A percentile compares a stretch with the other conserved stretches of the same genome.
phyloP scores from a whole-genome alignment of 192 early-diverging fungal species.

The Radiomyces spectabilis region DNA sequence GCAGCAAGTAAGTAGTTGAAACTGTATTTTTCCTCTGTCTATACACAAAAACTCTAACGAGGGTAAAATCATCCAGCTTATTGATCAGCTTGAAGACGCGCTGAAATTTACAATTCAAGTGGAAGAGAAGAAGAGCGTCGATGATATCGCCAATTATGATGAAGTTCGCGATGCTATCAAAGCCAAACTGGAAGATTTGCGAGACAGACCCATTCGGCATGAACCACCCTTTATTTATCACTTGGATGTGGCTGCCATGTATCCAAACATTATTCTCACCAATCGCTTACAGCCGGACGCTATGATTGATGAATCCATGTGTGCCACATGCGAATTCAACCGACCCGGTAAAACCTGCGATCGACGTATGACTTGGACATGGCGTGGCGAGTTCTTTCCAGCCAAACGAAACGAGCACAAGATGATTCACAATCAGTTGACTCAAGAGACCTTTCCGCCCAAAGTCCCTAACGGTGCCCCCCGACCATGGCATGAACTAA shows the following conservation, averaged over 20 bases:
- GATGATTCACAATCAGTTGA: slow-evolving; percentile 86
- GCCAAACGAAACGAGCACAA: slow-evolving; percentile 82
- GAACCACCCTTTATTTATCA: slow-evolving; percentile 92
- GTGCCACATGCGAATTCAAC: slow-evolving; percentile 93
- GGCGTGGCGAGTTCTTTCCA: slow-evolving; percentile 95
- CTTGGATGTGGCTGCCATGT: slow-evolving; percentile 99
- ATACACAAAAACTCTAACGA: too few relatives aligned
- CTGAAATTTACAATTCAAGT: slow-evolving; percentile 83
- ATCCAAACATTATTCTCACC: slow-evolving; percentile 98
- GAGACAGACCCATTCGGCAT: slow-evolving; percentile 69
- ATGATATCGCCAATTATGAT: slow-evolving; percentile 84
- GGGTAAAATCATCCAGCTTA: too few relatives aligned
- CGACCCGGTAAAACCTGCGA: slow-evolving; percentile 81
- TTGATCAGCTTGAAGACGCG: slow-evolving; percentile 87
- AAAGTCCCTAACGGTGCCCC: slow-evolving; percentile 42
- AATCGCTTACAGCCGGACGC: slow-evolving; percentile 97
- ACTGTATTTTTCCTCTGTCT: not conserved
- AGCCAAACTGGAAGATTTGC: slow-evolving; percentile 55
- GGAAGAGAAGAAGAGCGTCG: slow-evolving; percentile 68
- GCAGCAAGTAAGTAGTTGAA: slow-evolving; percentile 42
- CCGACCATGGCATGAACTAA: slow-evolving; percentile 62
- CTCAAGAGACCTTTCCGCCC: slow-evolving; percentile 71
- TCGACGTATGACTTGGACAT: slow-evolving; percentile 91
- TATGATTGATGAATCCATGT: slow-evolving; percentile 80
- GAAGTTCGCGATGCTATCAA: slow-evolving; percentile 71